Evolutionary conservation across 768 basidiomycete genomes (phyloP).

Genomic region (Trichaptum fuscoviolaceum): DNA sequence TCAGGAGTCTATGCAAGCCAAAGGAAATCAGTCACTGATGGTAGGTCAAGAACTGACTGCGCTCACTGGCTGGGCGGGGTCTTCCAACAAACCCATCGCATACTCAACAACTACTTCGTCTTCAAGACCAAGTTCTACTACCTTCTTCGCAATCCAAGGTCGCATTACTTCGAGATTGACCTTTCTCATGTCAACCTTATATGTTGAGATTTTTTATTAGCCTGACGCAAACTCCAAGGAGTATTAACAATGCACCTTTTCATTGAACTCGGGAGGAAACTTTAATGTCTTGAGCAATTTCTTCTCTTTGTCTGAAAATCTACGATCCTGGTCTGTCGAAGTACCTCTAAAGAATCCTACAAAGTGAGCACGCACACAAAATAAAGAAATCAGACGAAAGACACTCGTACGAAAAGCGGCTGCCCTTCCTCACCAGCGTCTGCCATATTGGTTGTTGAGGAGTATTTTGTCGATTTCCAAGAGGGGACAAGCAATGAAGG

Average conservation of each 20-base stretch:
- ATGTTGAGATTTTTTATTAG: not conserved
- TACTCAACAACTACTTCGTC: constrained; percentile 98
- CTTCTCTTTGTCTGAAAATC: constrained; percentile 93
- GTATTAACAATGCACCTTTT: constrained; percentile 51
- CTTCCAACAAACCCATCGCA: constrained; percentile 90
- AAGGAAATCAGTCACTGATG: not conserved
- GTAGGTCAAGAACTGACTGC: not conserved
- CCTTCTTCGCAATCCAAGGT: constrained; percentile 94
- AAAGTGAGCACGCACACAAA: constrained; percentile 23
- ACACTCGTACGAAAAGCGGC: constrained; percentile 1
- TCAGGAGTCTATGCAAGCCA: constrained; percentile 63
- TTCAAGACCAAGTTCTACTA: constrained; percentile 87
- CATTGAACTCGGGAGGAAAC: constrained; percentile 84
- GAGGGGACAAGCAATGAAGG: no score
- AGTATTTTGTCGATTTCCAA: not conserved
- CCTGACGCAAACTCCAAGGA: constrained; percentile 1
- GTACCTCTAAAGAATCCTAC: constrained; percentile 87
- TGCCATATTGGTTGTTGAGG: not conserved
- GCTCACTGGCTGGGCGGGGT: constrained; percentile 74
- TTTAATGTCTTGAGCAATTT: constrained; percentile 86
- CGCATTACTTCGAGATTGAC: constrained; percentile 89
- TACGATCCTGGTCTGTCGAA: constrained; percentile 83
- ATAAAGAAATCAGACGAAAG: constrained; percentile 4
- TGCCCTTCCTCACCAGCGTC: constrained; percentile 4
- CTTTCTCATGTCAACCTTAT: constrained; percentile 89